phyloP scores from a whole-genome alignment of 192 early-diverging fungal genomes.

The Mortierella alpina region DNA sequence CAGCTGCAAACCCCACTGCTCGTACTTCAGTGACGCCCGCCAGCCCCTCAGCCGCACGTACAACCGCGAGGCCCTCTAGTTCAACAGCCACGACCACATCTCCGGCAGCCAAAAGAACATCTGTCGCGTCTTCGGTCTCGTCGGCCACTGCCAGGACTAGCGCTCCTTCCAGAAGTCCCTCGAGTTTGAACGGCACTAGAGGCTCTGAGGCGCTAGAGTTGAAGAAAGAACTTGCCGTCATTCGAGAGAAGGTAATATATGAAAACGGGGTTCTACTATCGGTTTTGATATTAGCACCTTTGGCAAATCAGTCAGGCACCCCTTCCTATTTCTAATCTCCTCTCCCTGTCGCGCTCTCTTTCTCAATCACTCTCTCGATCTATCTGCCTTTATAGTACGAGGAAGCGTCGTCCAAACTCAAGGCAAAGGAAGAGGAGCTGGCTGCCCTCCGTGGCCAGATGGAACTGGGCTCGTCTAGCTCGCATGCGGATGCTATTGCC shows the following conservation, averaged over 20 bases:
- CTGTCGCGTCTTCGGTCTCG: not conserved
- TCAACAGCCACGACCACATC: constrained; percentile 10
- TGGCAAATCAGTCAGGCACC: too few species aligned
- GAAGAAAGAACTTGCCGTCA: constrained; percentile 44
- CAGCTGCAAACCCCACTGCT: not conserved
- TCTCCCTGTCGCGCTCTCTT: too few species aligned
- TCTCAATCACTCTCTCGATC: not conserved
- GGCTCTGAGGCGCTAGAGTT: constrained; percentile 45
- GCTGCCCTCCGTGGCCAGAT: constrained; percentile 20
- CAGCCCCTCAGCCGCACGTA: not conserved
- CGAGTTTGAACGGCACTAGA: constrained; percentile 17
- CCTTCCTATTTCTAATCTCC: too few species aligned
- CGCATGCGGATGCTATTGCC: constrained; percentile 36
- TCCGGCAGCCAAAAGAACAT: constrained; percentile 11
- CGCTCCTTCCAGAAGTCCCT: constrained; percentile 1
- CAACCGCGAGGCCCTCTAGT: constrained; percentile 3
- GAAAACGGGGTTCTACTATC: not conserved
- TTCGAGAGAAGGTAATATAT: constrained; percentile 40
- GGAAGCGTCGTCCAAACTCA: constrained; percentile 29
- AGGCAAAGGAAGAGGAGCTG: constrained; percentile 45
- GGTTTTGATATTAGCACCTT: not conserved
- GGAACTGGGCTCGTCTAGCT: constrained; percentile 22
- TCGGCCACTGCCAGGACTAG: constrained; percentile 16
- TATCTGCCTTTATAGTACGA: constrained; percentile 22
- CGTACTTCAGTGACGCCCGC: constrained; percentile 4